A percentile compares a stretch with the other conserved stretches of the same genome.
phyloP scores from a whole-genome alignment of 768 basidiomycete species.

The Tephrocybe sp. region DNA sequence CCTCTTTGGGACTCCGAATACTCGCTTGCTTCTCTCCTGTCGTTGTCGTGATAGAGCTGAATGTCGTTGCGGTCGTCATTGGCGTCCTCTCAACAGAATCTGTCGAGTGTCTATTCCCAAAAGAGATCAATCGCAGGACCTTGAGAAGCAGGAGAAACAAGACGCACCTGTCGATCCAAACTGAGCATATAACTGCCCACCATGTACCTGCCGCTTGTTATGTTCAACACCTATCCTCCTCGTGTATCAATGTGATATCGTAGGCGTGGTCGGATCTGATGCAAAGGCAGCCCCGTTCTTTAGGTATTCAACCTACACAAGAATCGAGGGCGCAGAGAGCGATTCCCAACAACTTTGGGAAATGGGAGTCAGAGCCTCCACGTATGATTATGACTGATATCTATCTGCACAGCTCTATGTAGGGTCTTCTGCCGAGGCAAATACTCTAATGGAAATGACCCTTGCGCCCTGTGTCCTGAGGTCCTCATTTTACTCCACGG shows the following conservation, averaged over 20 bases:
- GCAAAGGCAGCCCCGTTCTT: background rate
- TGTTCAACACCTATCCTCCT: background rate
- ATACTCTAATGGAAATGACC: background rate
- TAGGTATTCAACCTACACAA: background rate
- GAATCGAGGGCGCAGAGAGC: background rate
- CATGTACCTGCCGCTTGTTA: background rate
- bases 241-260: background rate
- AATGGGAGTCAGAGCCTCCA: background rate
- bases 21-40: background rate
- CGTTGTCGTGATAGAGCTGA: background rate
- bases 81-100: conserved; percentile 1
- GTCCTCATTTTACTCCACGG: background rate
- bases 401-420: background rate
- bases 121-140: background rate
- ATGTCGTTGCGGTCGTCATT: background rate
- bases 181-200: background rate
- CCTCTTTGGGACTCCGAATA: conserved; percentile 2
- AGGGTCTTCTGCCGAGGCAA: background rate
- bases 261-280: background rate
- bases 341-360: background rate
- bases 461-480: background rate
- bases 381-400: background rate
- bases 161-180: conserved; percentile 1
- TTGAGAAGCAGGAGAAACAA: background rate
- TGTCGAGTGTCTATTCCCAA: conserved; percentile 1